Percentiles rank a stretch among this genome's conserved stretches.
phyloP scores from a whole-genome alignment of 129 eudicot species.

The Flaveria ramosissima region DNA sequence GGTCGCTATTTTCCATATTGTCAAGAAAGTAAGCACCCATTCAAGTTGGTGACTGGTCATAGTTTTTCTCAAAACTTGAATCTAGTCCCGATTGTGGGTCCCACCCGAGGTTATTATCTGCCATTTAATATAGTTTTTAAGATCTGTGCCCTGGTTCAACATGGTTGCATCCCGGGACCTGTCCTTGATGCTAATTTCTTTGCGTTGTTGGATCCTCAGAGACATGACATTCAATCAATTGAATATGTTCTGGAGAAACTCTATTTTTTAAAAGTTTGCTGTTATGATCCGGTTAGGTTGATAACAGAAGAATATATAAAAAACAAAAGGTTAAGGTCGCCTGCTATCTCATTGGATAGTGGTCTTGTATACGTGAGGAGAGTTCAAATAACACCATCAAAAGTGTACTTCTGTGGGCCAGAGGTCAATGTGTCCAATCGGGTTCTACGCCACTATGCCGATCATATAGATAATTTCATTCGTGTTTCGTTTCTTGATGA shows the following conservation, averaged over 20 bases:
- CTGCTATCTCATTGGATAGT: conserved; percentile 57
- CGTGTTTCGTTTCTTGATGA: conserved; percentile 87
- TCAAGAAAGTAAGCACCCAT: conserved; percentile 45
- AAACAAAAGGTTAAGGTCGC: conserved; percentile 38
- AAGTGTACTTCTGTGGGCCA: conserved; percentile 79
- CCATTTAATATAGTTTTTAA: conserved; percentile 63
- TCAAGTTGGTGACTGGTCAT: conserved; percentile 42
- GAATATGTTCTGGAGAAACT: conserved; percentile 74
- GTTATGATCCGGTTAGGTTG: conserved; percentile 78
- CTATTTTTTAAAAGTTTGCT: conserved; percentile 54
- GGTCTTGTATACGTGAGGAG: conserved; percentile 76
- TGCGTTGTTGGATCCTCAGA: conserved; percentile 59
- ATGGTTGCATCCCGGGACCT: conserved; percentile 83
- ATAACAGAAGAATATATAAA: conserved; percentile 50
- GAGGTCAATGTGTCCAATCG: conserved; percentile 82
- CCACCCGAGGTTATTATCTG: conserved; percentile 43
- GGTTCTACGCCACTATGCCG: conserved; percentile 54
- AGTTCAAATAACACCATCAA: conserved; percentile 81
- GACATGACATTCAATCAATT: conserved; percentile 31
- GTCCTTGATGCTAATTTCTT: conserved; percentile 53
- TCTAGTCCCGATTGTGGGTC: conserved; percentile 72
- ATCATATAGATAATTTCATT: conserved; percentile 63
- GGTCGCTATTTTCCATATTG: conserved; percentile 48
- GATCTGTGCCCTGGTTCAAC: conserved; percentile 69
- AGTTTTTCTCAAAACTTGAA: conserved; percentile 46